These are phyloP conservation scores for Hygrophorus russula DNA, from an alignment of 768 basidiomycete genomes.

Conservation along the genomic window DNA sequence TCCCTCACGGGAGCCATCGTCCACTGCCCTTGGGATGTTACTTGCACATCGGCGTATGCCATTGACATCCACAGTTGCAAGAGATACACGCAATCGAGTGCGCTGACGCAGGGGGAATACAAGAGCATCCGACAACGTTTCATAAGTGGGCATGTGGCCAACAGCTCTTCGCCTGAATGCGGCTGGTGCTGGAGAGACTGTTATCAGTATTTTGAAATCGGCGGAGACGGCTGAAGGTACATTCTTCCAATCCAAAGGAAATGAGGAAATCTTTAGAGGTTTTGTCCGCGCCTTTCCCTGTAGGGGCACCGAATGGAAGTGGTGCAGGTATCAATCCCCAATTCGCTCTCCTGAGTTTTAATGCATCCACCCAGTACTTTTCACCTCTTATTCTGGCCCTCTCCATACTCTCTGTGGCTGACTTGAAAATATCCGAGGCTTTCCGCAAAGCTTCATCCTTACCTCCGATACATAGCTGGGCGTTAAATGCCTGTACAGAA, in stretches of 20 bases:
- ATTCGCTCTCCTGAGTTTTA: constrained; percentile 64
- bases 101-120: constrained; percentile 56
- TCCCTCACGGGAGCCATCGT: constrained; percentile 32
- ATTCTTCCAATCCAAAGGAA: constrained; percentile 73
- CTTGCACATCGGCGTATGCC: constrained; percentile 23
- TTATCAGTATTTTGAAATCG: constrained; percentile 2
- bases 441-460: constrained; percentile 75
- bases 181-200: constrained; percentile 37
- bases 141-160: constrained; percentile 50
- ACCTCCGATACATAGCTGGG: constrained; percentile 61
- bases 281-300: constrained; percentile 69
- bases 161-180: constrained; percentile 57
- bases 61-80: constrained; percentile 24
- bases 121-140: constrained; percentile 29
- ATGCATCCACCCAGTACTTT: constrained; percentile 73
- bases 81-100: constrained; percentile 50
- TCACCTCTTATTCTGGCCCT: constrained; percentile 49
- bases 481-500: constrained; percentile 62
- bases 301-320: constrained; percentile 55
- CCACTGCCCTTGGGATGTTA: constrained; percentile 22
- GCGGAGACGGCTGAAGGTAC: constrained; percentile 29
- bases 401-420: constrained; percentile 61
- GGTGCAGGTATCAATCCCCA: constrained; percentile 79
- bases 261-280: constrained; percentile 75
- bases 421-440: constrained; percentile 59